Conservation (phyloP, 2,329 filamentous ascomycete genomes). For the Aspergillus persii region DNA sequence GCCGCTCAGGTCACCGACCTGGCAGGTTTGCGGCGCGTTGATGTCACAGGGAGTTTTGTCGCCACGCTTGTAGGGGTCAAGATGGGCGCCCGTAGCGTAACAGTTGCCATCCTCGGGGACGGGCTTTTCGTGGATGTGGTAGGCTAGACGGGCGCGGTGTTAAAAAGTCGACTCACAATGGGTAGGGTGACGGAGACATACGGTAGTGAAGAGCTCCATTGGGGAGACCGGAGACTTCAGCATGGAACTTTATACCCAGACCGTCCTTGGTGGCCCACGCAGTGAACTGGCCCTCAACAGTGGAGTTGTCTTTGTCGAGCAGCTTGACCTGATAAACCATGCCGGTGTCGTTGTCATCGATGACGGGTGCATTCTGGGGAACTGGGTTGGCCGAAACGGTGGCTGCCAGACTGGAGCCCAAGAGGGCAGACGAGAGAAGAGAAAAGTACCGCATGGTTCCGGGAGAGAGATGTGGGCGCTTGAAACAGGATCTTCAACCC, state of each 20-base stretch:
- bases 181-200: constrained; percentile 44
- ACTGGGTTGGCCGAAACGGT: neutral
- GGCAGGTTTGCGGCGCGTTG: constrained; percentile 60
- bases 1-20: constrained; percentile 73
- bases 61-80: constrained; percentile 68
- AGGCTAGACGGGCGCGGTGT: constrained; percentile 42
- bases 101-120: constrained; percentile 70
- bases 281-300: constrained; percentile 54
- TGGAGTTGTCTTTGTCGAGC: constrained; percentile 54
- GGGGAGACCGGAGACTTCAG: constrained; percentile 60
- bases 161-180: neutral
- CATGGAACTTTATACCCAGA: constrained; percentile 55
- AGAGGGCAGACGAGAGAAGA: neutral
- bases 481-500: neutral
- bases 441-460: neutral
- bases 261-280: constrained; percentile 50
- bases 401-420: neutral
- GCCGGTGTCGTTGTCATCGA: constrained; percentile 56
- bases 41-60: constrained; percentile 62
- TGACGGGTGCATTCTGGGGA: constrained; percentile 38
- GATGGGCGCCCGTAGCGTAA: constrained; percentile 63
- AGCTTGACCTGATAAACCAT: constrained; percentile 57
- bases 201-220: constrained; percentile 50
- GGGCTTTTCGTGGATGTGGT: constrained; percentile 68
- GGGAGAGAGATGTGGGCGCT: neutral